Evolutionary conservation across 352 stramenopile species (phyloP).

Genomic region (Globisporangium perplexum): DNA sequence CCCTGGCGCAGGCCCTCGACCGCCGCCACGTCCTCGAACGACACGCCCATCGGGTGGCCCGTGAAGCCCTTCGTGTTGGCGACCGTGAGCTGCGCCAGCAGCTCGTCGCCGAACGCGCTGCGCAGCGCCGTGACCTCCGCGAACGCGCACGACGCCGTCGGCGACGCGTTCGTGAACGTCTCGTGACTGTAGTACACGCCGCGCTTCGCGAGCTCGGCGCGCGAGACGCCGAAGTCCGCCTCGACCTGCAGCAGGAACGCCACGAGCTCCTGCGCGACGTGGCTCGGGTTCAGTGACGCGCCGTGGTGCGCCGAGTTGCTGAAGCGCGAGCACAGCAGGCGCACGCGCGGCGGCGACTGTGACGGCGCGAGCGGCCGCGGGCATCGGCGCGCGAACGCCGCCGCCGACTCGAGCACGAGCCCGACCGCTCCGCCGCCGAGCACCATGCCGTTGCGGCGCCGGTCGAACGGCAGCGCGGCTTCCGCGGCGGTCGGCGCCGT

Average conservation of each 20-base stretch:
- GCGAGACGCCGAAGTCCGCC: constrained; percentile 88
- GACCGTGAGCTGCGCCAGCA: constrained; percentile 75
- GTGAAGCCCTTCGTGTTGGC: constrained; percentile 95
- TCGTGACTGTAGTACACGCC: constrained; percentile 98
- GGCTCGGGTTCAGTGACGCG: constrained; percentile 89
- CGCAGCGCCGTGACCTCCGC: constrained; percentile 85
- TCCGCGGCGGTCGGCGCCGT: constrained; percentile 68
- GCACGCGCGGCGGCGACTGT: constrained; percentile 31
- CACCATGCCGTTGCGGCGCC: constrained; percentile 91
- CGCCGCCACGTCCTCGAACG: constrained; percentile 94
- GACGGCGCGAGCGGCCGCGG: neutral
- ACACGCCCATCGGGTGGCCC: constrained; percentile 95
- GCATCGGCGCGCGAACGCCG: constrained; percentile 21
- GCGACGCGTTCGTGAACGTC: constrained; percentile 94
- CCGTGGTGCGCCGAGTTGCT: constrained; percentile 96
- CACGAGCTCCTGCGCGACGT: constrained; percentile 92
- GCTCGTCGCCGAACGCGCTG: constrained; percentile 58
- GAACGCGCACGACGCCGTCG: constrained; percentile 90
- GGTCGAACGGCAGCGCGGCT: constrained; percentile 91
- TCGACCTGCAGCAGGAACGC: constrained; percentile 88
- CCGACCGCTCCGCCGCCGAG: constrained; percentile 89
- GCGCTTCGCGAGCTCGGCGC: constrained; percentile 85
- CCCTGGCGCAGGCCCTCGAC: constrained; percentile 89
- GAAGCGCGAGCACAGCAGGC: constrained; percentile 91
- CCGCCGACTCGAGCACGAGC: constrained; percentile 64